phyloP scores from a whole-genome alignment of 2,329 filamentous ascomycete genomes.

The Xylariaceae sp. region DNA sequence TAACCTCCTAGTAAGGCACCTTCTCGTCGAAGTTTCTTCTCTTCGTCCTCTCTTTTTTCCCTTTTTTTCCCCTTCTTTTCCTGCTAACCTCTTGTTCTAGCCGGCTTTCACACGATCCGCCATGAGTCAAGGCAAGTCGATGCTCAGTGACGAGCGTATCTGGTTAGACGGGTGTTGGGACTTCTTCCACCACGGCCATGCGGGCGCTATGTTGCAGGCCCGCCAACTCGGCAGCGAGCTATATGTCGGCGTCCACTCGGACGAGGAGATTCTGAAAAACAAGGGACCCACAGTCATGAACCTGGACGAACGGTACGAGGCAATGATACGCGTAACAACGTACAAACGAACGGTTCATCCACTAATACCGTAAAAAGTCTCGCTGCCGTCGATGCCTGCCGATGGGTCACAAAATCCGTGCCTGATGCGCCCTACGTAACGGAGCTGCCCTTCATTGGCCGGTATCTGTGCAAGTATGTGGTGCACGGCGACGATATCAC shows the following conservation, averaged over 20 bases:
- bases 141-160: slow-evolving; percentile 65
- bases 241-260: slow-evolving; percentile 88
- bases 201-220: slow-evolving; percentile 93
- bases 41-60: not conserved
- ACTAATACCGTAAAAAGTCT: slow-evolving; percentile 49
- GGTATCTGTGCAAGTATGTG: slow-evolving; percentile 92
- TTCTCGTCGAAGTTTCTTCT: not conserved
- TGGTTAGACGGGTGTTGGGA: slow-evolving; percentile 99
- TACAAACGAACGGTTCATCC: not conserved
- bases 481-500: slow-evolving; percentile 98
- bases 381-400: slow-evolving; percentile 86
- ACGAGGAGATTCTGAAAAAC: slow-evolving; percentile 91
- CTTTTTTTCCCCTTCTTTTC: not conserved
- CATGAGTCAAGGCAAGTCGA: slow-evolving; percentile 31
- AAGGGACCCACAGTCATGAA: slow-evolving; percentile 98
- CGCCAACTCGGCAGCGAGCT: slow-evolving; percentile 85
- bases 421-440: slow-evolving; percentile 92
- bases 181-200: slow-evolving; percentile 97
- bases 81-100: not conserved
- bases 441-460: slow-evolving; percentile 84
- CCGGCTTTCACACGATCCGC: not conserved
- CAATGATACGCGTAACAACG: not conserved
- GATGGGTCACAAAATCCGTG: slow-evolving; percentile 84
- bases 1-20: not conserved
- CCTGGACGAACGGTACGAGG: slow-evolving; percentile 68